Conservation (phyloP, 768 basidiomycete genomes). For the Lentinula sp. region DNA sequence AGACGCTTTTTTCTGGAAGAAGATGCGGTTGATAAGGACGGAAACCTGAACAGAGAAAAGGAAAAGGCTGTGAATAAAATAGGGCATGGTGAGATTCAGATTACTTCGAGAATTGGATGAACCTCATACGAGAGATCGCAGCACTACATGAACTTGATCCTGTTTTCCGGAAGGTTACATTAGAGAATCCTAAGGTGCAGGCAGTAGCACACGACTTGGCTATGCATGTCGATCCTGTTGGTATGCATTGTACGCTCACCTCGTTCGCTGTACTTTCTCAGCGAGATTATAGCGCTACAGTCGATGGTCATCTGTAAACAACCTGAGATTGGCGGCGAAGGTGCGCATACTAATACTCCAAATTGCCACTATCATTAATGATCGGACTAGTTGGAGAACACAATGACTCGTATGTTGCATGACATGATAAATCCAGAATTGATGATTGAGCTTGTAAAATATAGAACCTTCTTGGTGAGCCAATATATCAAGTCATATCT, state of each 20-base stretch:
- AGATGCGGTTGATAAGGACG: conserved; percentile 65
- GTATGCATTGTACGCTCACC: conserved; percentile 31
- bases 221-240: conserved; percentile 82
- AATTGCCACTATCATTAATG: no score
- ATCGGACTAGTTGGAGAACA: conserved; percentile 69
- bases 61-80: conserved; percentile 91
- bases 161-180: conserved; percentile 68
- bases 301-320: conserved; percentile 98
- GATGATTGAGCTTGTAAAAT: background rate
- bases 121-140: conserved; percentile 18
- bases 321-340: conserved; percentile 87
- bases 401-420: conserved; percentile 77
- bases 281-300: conserved; percentile 56
- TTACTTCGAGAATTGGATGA: background rate
- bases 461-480: conserved; percentile 69
- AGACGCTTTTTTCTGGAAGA: conserved; percentile 90
- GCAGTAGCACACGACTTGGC: conserved; percentile 69
- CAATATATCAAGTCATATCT: background rate
- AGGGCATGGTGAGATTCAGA: conserved; percentile 57
- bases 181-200: conserved; percentile 71
- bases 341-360: conserved; percentile 29
- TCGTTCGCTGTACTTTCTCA: background rate
- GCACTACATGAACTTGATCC: conserved; percentile 85
- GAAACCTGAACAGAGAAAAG: conserved; percentile 68
- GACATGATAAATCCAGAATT: no score